Percentiles rank a stretch among this genome's conserved stretches.
Evolutionary conservation across 2,329 filamentous ascomycete genomes (phyloP).

Genomic region (Colletotrichum nymphaeae): DNA sequence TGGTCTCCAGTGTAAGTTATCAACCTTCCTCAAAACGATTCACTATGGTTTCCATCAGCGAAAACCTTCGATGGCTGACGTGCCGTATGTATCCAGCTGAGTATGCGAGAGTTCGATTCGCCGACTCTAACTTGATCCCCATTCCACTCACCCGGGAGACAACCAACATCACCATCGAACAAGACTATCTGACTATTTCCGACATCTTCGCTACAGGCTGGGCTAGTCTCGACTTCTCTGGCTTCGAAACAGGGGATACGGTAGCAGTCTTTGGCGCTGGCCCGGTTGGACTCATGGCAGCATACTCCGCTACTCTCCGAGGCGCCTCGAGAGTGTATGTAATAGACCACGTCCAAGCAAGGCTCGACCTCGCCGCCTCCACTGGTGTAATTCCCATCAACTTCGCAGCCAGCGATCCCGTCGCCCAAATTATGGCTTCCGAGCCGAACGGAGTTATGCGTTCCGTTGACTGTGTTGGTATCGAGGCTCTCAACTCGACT

Average conservation of each 20-base stretch:
- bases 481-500: constrained; percentile 35
- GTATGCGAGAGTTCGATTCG: constrained; percentile 72
- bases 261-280: constrained; percentile 73
- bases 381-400: constrained; percentile 39
- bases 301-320: constrained; percentile 39
- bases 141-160: constrained; percentile 52
- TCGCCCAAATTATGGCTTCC: constrained; percentile 37
- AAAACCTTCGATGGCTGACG: too few relatives aligned
- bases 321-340: constrained; percentile 38
- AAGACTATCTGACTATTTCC: constrained; percentile 64
- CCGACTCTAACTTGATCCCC: constrained; percentile 73
- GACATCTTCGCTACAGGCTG: constrained; percentile 62
- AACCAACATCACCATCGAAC: constrained; percentile 66
- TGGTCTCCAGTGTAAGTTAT: constrained; percentile 16
- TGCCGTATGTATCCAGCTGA: constrained; percentile 43
- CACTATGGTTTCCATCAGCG: neutral
- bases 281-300: constrained; percentile 70
- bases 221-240: constrained; percentile 66
- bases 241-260: constrained; percentile 68
- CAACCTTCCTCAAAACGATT: neutral
- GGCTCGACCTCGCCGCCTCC: constrained; percentile 35
- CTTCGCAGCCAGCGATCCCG: constrained; percentile 30
- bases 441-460: constrained; percentile 35
- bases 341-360: constrained; percentile 38
- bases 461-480: constrained; percentile 37